phyloP scores from a whole-genome alignment of 768 basidiomycete genomes.

The Suillus subluteus region DNA sequence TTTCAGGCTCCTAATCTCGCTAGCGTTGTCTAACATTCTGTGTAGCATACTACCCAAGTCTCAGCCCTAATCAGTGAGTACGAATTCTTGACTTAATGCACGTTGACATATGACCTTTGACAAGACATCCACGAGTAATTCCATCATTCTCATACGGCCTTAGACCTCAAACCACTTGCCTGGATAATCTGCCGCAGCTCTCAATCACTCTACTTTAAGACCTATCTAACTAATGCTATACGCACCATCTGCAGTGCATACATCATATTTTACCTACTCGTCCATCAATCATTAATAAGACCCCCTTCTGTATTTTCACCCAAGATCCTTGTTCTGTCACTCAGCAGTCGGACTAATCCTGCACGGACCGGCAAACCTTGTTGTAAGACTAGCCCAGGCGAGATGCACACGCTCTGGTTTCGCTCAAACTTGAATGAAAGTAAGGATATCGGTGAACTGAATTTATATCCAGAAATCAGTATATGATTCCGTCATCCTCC shows the following conservation, averaged over 20 bases:
- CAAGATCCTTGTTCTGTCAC: neutral
- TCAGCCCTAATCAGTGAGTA: neutral
- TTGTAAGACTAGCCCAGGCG: neutral
- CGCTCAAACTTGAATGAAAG: neutral
- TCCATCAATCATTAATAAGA: neutral
- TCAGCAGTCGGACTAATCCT: neutral
- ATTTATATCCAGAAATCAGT: neutral
- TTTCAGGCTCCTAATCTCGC: neutral
- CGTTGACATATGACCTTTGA: neutral
- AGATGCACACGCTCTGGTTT: neutral
- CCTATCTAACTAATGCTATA: neutral
- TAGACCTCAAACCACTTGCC: neutral
- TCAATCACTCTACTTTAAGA: neutral
- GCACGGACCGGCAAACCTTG: neutral
- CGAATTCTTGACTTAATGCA: neutral
- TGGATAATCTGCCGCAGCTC: neutral
- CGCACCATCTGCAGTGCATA: neutral
- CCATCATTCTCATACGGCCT: neutral
- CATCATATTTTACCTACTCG: slow-evolving; percentile 1
- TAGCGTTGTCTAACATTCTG: neutral
- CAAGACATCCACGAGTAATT: neutral
- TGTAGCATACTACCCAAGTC: neutral
- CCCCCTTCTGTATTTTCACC: neutral
- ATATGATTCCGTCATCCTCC: slow-evolving; percentile 41
- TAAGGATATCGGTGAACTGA: neutral